A percentile compares a stretch with the other conserved stretches of the same genome.
These are phyloP conservation scores for Hypoxylon rubiginosum DNA, from an alignment of 2,329 filamentous ascomycete species.

Conservation along the genomic window DNA sequence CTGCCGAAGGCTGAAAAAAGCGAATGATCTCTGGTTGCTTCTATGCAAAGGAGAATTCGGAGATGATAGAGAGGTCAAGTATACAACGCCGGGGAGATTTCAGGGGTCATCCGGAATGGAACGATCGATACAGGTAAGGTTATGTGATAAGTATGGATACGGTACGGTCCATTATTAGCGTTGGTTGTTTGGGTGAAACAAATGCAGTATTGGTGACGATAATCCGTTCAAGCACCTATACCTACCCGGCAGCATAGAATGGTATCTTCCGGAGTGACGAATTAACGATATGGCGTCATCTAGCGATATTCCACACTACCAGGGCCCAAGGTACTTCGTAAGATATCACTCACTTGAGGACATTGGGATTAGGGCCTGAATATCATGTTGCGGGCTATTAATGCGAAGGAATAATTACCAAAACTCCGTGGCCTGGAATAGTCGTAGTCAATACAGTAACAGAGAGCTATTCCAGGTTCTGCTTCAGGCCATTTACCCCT, in stretches of 20 bases:
- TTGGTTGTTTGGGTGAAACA: slow-evolving; percentile 20
- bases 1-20: slow-evolving; percentile 17
- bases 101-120: slow-evolving; percentile 13
- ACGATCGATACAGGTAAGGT: slow-evolving; percentile 13
- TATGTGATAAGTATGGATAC: slow-evolving; percentile 17
- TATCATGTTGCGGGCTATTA: slow-evolving; percentile 1
- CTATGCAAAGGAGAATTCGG: slow-evolving; percentile 16
- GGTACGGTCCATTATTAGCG: slow-evolving; percentile 33
- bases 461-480: not conserved
- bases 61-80: slow-evolving; percentile 15
- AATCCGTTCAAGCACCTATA: slow-evolving; percentile 12
- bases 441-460: not conserved
- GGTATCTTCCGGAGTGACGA: slow-evolving; percentile 10
- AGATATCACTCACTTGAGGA: not conserved
- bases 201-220: slow-evolving; percentile 17
- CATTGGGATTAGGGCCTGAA: not conserved
- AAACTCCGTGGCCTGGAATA: slow-evolving; percentile 3
- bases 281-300: slow-evolving; percentile 22
- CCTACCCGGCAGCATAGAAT: not conserved
- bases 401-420: slow-evolving; percentile 20
- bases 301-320: not conserved
- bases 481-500: not conserved
- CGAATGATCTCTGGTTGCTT: slow-evolving; percentile 21
- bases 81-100: slow-evolving; percentile 7
- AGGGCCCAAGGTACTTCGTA: not conserved